Evolutionary conservation across 345 rosid species (phyloP), one percentile per base, ranked within the genome.

Genomic region (Pistacia vera): DNA sequence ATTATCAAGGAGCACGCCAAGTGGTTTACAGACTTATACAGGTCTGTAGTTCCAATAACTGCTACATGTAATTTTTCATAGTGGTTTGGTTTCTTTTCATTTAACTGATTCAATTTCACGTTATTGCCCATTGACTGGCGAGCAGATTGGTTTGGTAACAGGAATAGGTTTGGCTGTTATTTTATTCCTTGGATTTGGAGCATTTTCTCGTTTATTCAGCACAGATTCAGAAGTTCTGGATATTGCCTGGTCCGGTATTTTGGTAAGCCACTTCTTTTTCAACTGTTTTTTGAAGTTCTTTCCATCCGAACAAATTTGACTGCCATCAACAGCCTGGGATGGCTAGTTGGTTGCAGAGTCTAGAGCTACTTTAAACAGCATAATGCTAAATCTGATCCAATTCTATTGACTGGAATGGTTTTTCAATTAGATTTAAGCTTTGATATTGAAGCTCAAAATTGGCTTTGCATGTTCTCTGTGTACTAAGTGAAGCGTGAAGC

Each of bases 181-280:
- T 62, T 83, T 95, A 80, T 91, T 84, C 70, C 72, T 91, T n/a
- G 94, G 93, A 36, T 93, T 90, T 60, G 93, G 88, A 75, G 82
- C 96, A 71, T 88, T 93, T 83, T 82, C 97, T 68, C 84, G 85
- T 75, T 75, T 93, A 75, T 93, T 96, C 73, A 92, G 83, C 70
- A 80, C 92, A 8, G 98, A 96, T 81, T 62, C 92, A 64, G 97
- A 91, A 84, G 99, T 95, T 82, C 76, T 93, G 79, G 79, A 83
- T 78, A 87, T 95, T 86, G 93, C 91, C 78, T 75, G 74, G 83
- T 92, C 98, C 46, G 98, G 97, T 73, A 74, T 89, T 73, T 77
- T 89, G 82, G 99, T 92, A 81, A 90, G 96, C 70, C 70, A 79
- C 54, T 58, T 51, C 20, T 61, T 12, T 18, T 65, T 56, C 22